phyloP scores from a whole-genome alignment of 139 green algal genomes.

The Chlamydomonas sp. region DNA sequence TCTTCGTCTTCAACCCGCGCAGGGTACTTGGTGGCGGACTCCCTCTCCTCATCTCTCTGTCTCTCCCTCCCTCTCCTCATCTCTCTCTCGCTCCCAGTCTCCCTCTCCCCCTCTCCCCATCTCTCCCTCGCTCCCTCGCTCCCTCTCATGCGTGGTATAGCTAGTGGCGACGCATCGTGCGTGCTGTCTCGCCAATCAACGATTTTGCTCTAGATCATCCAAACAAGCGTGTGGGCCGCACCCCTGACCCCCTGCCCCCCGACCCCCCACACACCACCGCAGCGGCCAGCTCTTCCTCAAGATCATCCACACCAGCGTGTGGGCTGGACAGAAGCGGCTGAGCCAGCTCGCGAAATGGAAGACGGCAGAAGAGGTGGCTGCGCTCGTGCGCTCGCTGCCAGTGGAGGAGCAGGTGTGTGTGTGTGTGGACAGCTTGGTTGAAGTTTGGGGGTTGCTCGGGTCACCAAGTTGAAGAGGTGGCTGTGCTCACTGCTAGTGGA shows the following conservation, averaged over 20 bases:
- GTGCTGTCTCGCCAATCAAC: too few species aligned
- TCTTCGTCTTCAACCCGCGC: conserved; percentile 99
- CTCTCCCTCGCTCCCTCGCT: not conserved
- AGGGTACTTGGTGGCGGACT: conserved; percentile 90
- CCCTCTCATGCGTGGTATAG: conserved; percentile 27
- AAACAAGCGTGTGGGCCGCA: conserved; percentile 76
- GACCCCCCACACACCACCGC: conserved; percentile 61
- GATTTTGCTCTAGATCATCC: conserved; percentile 32
- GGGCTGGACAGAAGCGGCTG: conserved; percentile 98
- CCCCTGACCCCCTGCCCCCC: conserved; percentile 65
- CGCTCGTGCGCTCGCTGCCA: conserved; percentile 62
- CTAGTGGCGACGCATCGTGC: too few species aligned
- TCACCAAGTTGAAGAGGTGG: too few species aligned
- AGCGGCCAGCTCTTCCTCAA: conserved; percentile 97
- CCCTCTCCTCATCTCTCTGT: too few species aligned
- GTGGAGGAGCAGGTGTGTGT: too few species aligned
- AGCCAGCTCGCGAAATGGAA: conserved; percentile 99
- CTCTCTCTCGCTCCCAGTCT: too few species aligned
- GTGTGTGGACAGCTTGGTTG: too few species aligned
- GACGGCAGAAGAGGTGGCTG: conserved; percentile 96
- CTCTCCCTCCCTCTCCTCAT: too few species aligned
- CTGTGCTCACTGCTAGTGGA: conserved; percentile 6
- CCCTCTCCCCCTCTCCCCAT: too few species aligned
- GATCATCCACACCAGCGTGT: conserved; percentile 98
- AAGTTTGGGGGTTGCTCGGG: too few species aligned